These are phyloP conservation scores for Komagataella mondaviorum DNA, from an alignment of 805 yeast species.

Conservation along the genomic window DNA sequence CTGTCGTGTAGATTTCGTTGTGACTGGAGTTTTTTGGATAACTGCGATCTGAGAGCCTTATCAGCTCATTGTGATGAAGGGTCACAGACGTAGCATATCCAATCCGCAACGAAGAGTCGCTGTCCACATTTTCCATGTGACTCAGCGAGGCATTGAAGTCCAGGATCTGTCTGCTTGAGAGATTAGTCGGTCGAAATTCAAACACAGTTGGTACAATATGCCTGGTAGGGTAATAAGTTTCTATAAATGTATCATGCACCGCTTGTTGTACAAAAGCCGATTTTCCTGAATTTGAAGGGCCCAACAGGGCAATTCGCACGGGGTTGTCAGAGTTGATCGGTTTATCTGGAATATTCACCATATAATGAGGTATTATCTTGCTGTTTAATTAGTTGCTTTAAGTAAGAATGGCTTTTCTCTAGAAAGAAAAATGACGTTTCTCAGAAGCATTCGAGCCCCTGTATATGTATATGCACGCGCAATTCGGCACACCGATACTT, in stretches of 20 bases:
- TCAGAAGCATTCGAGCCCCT: not conserved
- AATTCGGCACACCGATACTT: not conserved
- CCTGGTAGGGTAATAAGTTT: constrained; percentile 67
- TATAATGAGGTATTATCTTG: not conserved
- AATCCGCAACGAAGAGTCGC: constrained; percentile 7
- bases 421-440: too few relatives aligned
- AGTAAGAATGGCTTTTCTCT: not conserved
- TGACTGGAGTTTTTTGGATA: not conserved
- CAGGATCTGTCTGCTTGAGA: constrained; percentile 24
- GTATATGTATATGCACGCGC: not conserved
- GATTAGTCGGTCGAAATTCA: constrained; percentile 32
- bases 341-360: not conserved
- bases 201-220: constrained; percentile 41
- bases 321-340: constrained; percentile 18
- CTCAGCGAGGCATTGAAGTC: constrained; percentile 32
- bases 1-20: not conserved
- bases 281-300: constrained; percentile 48
- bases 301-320: constrained; percentile 44
- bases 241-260: constrained; percentile 35
- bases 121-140: constrained; percentile 10
- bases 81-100: constrained; percentile 16
- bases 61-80: constrained; percentile 10
- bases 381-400: not conserved
- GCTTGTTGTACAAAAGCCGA: constrained; percentile 40
- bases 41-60: constrained; percentile 8